Base-by-base conservation (phyloP, 2,329 filamentous ascomycete species). In the Plectosphaerella plurivora region DNA sequence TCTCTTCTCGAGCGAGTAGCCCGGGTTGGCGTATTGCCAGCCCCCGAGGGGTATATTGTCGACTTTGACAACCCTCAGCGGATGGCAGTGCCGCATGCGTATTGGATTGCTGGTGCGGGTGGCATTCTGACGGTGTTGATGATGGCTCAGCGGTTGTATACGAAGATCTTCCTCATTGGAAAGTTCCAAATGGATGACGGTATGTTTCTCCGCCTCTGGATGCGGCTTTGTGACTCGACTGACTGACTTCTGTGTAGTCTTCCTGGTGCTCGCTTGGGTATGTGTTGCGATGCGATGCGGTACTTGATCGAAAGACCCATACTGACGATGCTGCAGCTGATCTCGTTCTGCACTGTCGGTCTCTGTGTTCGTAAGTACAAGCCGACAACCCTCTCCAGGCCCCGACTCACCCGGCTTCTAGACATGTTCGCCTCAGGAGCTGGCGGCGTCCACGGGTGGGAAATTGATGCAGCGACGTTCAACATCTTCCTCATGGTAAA, bases 361-460 rank as follows among this genome's bases (percentile, higher is more conserved):
- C 36, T 55, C 5, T 50, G 50, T 24, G 45, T 45, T 28, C 50
- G 50, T 55, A 22, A 47, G 50, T 49, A 7, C 16, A 42, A 18
- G 16, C 36, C 36, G 15, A 7, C 12, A 39, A 5, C 36, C n/a
- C 36, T 3, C 15, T 11, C n/a, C 16, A 9, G 41, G 5, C 10
- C 36, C 36, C 18, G 15, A 22, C 28, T 33, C 28, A 33, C 28
- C 28, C 7, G 4, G 28, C 28, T 33, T 9, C 12, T 22, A 66
- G 64, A 65, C 25, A 64, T 63, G 58, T 66, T 66, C 24, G 62
- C 61, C 7, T 44, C 28, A 4, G 57, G 56, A 3, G 56, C 53
- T 24, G 63, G 61, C 9, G 65, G 66, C 7, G 61, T 65, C 1
- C 65, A 68, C 20, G 58, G 50, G 0, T 68, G 66, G 66, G 66